Conservation (phyloP, 805 yeast species). For the Zygoascus flipseniorum region DNA sequence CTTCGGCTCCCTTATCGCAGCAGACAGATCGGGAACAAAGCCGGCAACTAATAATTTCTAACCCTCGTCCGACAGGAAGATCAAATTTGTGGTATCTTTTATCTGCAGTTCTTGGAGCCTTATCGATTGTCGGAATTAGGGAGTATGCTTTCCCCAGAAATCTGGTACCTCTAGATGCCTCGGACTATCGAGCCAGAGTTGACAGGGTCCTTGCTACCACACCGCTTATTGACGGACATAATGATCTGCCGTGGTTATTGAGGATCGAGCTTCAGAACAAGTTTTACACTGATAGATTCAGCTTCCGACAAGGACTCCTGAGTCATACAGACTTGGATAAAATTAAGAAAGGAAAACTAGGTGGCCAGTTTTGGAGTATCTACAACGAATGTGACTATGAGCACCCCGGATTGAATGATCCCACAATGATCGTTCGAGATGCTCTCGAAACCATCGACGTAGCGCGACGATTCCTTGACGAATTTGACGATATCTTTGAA, state of each 20-base stretch:
- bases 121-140: background rate
- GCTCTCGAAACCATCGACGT: constrained; percentile 48
- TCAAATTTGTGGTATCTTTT: background rate
- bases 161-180: background rate
- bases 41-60: background rate
- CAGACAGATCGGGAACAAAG: background rate
- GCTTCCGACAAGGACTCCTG: constrained; percentile 33
- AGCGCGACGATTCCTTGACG: constrained; percentile 36
- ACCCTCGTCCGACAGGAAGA: background rate
- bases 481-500: constrained; percentile 32
- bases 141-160: background rate
- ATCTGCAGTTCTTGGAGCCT: background rate
- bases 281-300: constrained; percentile 30
- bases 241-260: constrained; percentile 46
- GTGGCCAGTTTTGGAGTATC: constrained; percentile 44
- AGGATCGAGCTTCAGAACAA: constrained; percentile 40
- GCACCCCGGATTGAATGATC: constrained; percentile 33
- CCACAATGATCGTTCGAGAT: constrained; percentile 39
- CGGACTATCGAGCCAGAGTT: background rate
- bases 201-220: background rate
- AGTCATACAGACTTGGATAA: constrained; percentile 39
- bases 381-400: constrained; percentile 34
- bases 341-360: constrained; percentile 38
- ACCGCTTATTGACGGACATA: constrained; percentile 42
- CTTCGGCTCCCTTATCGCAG: background rate